Evolutionary conservation across 2,329 filamentous ascomycete genomes (phyloP), one percentile per base, ranked within the genome.

Genomic region (Neonectria coccinea): DNA sequence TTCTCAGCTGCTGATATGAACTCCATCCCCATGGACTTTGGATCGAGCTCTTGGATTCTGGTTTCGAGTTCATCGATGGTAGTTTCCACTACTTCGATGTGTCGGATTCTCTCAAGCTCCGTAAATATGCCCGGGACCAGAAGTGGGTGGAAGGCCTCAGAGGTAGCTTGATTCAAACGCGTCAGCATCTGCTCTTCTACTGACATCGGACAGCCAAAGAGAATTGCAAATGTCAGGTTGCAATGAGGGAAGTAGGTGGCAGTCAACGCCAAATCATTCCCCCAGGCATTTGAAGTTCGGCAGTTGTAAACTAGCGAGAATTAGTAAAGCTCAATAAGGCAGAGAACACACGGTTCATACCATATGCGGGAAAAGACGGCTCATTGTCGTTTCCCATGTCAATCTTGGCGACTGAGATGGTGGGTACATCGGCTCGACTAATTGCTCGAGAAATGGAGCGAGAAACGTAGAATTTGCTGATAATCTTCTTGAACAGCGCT

Each of bases 221-320:
- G 29, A 2, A 67, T 31, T 1, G 65, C 59, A 22, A 63, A 63
- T 1, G 56, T 63, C 0, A 63, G 18, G 1, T 10, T 4, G 7
- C 33, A 62, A 14, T 56, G n/a, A 0, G 65, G 63, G 7, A 67
- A 66, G 10, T 63, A 56, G 10, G 65, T 67, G 0, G 56, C 54
- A 1, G 63, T 52, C 3, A 63, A 11, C 0, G 63, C 63, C 1
- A 67, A 58, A 11, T 67, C 65, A 0, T 3, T 7, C 1, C 51
- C 47, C 63, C 65, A 67, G 16, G 56, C 45, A 22, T 62, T 59
- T 0, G 65, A 63, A 2, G 65, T 60, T 0, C 65, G 55, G 10
- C 51, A 44, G 3, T 63, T 66, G 5, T 66, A 67, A 0, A 66
- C 63, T 67, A 3, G 3, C 11, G 10, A 10, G 1, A 6, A 1